Conservation (phyloP, 768 basidiomycete genomes). For the Lactarius hengduanensis region DNA sequence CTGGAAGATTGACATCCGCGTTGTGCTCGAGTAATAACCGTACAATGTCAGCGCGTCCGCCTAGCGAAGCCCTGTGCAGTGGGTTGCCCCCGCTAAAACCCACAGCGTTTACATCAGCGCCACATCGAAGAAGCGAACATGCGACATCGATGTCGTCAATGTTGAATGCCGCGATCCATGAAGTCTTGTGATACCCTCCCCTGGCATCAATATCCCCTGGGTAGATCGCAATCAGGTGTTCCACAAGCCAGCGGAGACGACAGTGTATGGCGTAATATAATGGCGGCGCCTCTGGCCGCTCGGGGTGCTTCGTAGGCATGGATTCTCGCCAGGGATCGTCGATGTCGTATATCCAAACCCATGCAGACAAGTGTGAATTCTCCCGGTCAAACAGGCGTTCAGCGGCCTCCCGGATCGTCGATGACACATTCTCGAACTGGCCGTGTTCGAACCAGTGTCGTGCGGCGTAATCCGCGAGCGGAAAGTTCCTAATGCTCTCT, state of each 20-base stretch:
- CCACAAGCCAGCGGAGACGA: neutral
- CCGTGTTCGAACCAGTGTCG: constrained; percentile 5
- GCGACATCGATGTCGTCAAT: neutral
- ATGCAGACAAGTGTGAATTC: neutral
- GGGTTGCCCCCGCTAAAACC: neutral
- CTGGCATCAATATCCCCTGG: neutral
- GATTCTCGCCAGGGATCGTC: neutral
- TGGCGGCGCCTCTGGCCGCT: neutral
- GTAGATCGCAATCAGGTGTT: constrained; percentile 3
- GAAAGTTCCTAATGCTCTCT: neutral
- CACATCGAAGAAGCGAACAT: neutral
- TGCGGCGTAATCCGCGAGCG: neutral
- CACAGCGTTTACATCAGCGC: neutral
- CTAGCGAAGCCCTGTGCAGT: neutral
- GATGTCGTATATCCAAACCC: constrained; percentile 9
- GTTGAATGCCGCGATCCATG: neutral
- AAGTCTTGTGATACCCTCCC: neutral
- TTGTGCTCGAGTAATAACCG: constrained; percentile 8
- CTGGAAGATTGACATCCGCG: neutral
- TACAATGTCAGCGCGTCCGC: neutral
- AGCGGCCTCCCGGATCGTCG: neutral
- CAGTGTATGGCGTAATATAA: constrained; percentile 3
- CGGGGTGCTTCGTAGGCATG: neutral
- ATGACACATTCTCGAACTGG: neutral
- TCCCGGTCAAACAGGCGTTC: neutral